phyloP scores from a whole-genome alignment of 116 monocot species.

The Phalaenopsis hybrid region DNA sequence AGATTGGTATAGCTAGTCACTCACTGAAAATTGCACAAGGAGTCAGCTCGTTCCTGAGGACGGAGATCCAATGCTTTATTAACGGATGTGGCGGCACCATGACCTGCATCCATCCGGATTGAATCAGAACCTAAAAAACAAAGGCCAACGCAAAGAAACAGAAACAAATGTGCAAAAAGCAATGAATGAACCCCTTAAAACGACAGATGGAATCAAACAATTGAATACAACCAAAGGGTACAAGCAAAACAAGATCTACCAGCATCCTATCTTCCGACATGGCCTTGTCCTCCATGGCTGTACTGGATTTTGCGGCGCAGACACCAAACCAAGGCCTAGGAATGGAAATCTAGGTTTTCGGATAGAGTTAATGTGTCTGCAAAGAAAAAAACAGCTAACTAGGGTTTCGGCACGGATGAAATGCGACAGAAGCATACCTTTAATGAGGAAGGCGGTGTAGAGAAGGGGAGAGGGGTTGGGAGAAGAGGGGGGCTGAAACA shows the following conservation, averaged over 20 bases:
- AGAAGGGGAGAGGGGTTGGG: background rate
- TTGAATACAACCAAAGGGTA: background rate
- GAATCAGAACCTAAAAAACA: slow-evolving; percentile 2
- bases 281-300: slow-evolving; percentile 23
- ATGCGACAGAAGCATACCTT: background rate
- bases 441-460: background rate
- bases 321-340: slow-evolving; percentile 10
- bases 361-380: background rate
- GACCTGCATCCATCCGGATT: slow-evolving; percentile 35
- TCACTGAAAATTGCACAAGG: slow-evolving; percentile 85
- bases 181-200: slow-evolving; percentile 1
- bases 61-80: slow-evolving; percentile 94
- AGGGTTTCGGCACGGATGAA: background rate
- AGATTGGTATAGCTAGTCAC: slow-evolving; percentile 8
- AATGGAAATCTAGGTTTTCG: slow-evolving; percentile 14
- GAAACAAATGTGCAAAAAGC: background rate
- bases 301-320: slow-evolving; percentile 14
- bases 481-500: background rate
- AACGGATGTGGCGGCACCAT: slow-evolving; percentile 92
- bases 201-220: background rate
- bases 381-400: background rate
- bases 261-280: slow-evolving; percentile 54
- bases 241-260: slow-evolving; percentile 19
- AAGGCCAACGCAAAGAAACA: slow-evolving; percentile 2
- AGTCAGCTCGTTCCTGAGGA: slow-evolving; percentile 80